Evolutionary conservation across 208 protist genomes (phyloP).

Genomic region (Trypanosoma congolense): DNA sequence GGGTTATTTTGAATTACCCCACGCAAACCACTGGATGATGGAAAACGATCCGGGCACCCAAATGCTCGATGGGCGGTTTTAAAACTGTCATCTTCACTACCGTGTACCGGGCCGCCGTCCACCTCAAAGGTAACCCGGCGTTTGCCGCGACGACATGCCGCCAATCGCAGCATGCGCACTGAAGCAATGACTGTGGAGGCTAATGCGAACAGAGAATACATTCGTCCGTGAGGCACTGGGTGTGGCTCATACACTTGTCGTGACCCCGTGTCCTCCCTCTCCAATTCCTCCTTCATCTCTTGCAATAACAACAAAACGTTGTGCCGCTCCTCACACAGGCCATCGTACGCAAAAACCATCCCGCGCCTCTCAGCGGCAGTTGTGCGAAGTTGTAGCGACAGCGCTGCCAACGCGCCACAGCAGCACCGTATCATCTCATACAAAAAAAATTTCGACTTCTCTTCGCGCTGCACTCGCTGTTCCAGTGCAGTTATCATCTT

Average conservation of each 20-base stretch:
- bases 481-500: slow-evolving; percentile 12
- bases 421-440: slow-evolving; percentile 11
- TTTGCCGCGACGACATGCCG: neutral
- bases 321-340: neutral
- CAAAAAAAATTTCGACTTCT: neutral
- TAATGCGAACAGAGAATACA: slow-evolving; percentile 5
- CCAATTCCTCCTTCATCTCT: slow-evolving; percentile 5
- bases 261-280: neutral
- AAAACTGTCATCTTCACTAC: too few species aligned
- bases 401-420: neutral
- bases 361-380: slow-evolving; percentile 7
- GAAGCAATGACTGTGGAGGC: slow-evolving; percentile 10
- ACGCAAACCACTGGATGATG: slow-evolving; percentile 6
- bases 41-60: too few species aligned
- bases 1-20: slow-evolving; percentile 3
- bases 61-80: too few species aligned
- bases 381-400: slow-evolving; percentile 3
- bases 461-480: slow-evolving; percentile 7
- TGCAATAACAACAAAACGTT: neutral
- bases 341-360: slow-evolving; percentile 7
- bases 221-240: too few species aligned
- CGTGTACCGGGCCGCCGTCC: too few species aligned
- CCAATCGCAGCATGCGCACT: slow-evolving; percentile 9
- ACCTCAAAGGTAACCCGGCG: slow-evolving; percentile 1
- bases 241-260: too few species aligned